Base-by-base conservation (phyloP, 2,329 filamentous ascomycete genomes). In the Podosphaera leucotricha region DNA sequence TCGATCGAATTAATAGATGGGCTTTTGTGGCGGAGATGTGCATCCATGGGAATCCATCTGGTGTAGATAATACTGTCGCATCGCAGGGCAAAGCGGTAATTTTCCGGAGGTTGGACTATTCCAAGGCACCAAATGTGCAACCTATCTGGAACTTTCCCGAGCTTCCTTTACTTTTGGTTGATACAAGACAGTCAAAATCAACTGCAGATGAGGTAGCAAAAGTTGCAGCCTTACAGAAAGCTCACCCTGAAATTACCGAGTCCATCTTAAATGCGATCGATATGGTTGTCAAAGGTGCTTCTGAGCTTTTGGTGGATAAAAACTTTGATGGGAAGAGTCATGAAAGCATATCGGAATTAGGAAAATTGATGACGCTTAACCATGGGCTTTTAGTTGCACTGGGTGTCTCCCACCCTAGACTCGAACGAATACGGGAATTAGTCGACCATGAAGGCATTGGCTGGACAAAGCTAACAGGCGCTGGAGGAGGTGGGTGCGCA, bases 1-100 rank as follows among this genome's bases (percentile, higher is more conserved):
- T 95, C 24, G 86, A 95, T 63, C 76, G 87, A 50, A 94, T 98
- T 63, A 98, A 98, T 61, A 73, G 81, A 48, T 98, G 92, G 90
- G 86, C 90, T 0, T 95, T 94, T 60, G 90, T 98, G 0, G 80
- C 80, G 20, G 90, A 98, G 60, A 80, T 95, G 75, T 90, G 85
- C 62, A 94, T 95, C 49, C 90, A 98, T 58, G 90, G 87, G 33
- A 95, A 92, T 56, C 90, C 90, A 0, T 93, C 84, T 0, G 90
- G 90, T 0, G 83, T 98, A 38, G 90, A 98, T 62, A 98, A 98
- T 61, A 98, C 90, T 2, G 87, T 98, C 22, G 72, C 87, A 11
- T 81, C 86, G 11, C 82, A 92, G 55, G 90, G 90, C 46, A 94
- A 93, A 62, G 90, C 86, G 0, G 85, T 98, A 1, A 67, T 95